Conservation (phyloP, 495 filamentous ascomycete species). For the Penicillium cataractarum region DNA sequence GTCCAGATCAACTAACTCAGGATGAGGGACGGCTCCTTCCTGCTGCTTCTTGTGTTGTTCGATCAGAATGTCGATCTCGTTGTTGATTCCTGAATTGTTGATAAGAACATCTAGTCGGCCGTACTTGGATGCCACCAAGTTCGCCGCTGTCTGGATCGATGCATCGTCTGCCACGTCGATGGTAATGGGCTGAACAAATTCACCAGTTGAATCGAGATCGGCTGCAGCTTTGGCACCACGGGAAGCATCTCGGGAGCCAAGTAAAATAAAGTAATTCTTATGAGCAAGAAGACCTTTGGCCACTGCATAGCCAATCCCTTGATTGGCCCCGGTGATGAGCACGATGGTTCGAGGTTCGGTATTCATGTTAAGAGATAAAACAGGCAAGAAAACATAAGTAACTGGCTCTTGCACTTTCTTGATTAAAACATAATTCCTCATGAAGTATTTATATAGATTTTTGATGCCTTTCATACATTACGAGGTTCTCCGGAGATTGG, state of each 20-base stretch:
- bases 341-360: slow-evolving; percentile 29
- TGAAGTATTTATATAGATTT: not conserved
- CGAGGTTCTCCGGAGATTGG: not conserved
- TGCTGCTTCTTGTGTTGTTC: slow-evolving; percentile 6
- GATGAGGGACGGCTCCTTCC: not conserved
- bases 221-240: slow-evolving; percentile 28
- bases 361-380: slow-evolving; percentile 6
- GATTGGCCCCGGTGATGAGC: slow-evolving; percentile 50
- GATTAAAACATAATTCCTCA: not conserved
- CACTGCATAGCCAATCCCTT: slow-evolving; percentile 48
- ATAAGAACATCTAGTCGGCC: slow-evolving; percentile 41
- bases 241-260: slow-evolving; percentile 37
- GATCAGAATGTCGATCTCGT: slow-evolving; percentile 29
- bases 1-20: slow-evolving; percentile 13
- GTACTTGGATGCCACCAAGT: slow-evolving; percentile 31
- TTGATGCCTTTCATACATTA: not conserved
- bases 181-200: slow-evolving; percentile 27
- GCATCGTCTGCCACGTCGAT: slow-evolving; percentile 46
- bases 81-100: slow-evolving; percentile 45
- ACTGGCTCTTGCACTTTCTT: not conserved
- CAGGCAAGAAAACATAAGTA: not conserved
- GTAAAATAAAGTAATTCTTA: slow-evolving; percentile 41
- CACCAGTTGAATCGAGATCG: slow-evolving; percentile 27
- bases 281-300: slow-evolving; percentile 36
- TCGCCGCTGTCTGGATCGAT: slow-evolving; percentile 42